Evolutionary conservation across 2,329 filamentous ascomycete species (phyloP), one percentile per base, ranked within the genome.

Genomic region (Pyrenophora teres): DNA sequence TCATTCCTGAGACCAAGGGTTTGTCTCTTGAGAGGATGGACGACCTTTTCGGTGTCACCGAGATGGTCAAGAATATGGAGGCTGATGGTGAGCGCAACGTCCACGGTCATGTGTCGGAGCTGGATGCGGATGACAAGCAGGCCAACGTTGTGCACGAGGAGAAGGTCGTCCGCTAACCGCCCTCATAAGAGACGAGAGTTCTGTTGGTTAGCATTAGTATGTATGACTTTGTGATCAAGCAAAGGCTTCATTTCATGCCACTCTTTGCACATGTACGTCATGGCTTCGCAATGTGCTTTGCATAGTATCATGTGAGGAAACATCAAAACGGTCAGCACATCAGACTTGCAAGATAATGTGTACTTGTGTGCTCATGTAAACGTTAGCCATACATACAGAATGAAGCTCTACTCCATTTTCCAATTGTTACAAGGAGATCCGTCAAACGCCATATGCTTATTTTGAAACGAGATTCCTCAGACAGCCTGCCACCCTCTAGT

Each of bases 1-100:
- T 86, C 56, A 80, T 88, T n/a, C 87, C 87, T 0, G 87, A 90
- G 74, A 90, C 87, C 9, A 89, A 89, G 76, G 87, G 87, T 13
- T 54, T 80, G 27, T 78, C 77, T 37, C 76, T 87, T 52, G 85
- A 88, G 73, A 81, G 80, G 69, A 87, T 87, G 83, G 83, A 87
- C 65, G 83, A 86, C 62, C 76, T 87, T 13, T 87, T 87, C 67
- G 85, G 85, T 39, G 77, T 85, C 41, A 81, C 81, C 3, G 80
- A 83, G 53, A 59, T 79, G 27, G 74, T 71, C 25, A 65, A 72
- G 51, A 62, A 70, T 43, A 62, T 70, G 7, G 63, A 71, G 52
- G 67, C 64, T 12, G 69, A 70, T 42, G 67, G 66, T 27, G 69
- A 71, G 55, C 59, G 51, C 23, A 62, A 64, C 25, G 52, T 47